Percentiles rank a stretch among this genome's conserved stretches.
Conservation (phyloP, 225 moss, liverwort and hornwort species). For the Bryum argenteum region DNA sequence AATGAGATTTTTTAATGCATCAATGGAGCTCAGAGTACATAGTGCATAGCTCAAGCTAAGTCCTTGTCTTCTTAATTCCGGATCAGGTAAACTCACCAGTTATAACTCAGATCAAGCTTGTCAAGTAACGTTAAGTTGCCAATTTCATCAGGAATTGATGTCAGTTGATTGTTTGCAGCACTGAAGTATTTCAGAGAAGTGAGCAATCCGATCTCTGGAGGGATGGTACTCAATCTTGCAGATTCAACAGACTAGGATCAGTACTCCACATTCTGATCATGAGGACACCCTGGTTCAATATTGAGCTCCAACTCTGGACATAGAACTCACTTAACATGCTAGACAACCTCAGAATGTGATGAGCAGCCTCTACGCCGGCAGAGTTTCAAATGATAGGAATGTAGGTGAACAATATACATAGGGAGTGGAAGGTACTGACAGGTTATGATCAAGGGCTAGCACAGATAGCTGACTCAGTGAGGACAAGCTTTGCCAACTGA, state of each 20-base stretch:
- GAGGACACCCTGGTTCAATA: not conserved
- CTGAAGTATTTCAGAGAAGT: constrained; percentile 67
- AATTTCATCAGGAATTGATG: constrained; percentile 65
- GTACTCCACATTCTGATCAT: constrained; percentile 18
- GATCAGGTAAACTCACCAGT: constrained; percentile 57
- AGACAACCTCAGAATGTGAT: constrained; percentile 10
- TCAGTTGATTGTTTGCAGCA: constrained; percentile 75
- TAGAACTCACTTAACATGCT: not conserved
- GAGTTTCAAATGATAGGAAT: not conserved
- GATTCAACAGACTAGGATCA: constrained; percentile 21
- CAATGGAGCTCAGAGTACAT: constrained; percentile 21
- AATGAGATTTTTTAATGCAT: constrained; percentile 4
- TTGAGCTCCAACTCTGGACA: not conserved
- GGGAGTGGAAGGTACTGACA: constrained; percentile 48
- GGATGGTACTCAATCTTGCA: constrained; percentile 64
- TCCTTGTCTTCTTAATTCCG: constrained; percentile 12
- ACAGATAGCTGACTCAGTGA: constrained; percentile 67
- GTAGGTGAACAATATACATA: constrained; percentile 4
- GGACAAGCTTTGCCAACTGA: constrained; percentile 70
- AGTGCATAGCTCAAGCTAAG: constrained; percentile 16
- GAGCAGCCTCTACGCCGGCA: constrained; percentile 20
- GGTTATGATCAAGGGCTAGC: constrained; percentile 81
- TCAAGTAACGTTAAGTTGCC: constrained; percentile 74
- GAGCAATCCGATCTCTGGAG: constrained; percentile 78
- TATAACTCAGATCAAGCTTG: constrained; percentile 80